Conservation (phyloP, 805 yeast species). For the Pichia eremophila region DNA sequence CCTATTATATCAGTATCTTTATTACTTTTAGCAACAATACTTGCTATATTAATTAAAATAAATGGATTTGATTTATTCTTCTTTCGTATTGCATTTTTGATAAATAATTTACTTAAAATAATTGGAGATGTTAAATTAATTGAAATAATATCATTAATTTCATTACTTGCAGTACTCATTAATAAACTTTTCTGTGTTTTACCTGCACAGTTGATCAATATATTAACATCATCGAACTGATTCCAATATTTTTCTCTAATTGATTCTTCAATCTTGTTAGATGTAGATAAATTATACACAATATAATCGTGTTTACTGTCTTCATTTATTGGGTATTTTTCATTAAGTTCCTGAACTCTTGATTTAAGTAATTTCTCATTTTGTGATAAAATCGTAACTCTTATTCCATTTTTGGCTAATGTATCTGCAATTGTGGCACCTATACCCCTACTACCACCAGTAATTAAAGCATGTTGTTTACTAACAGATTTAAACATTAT, state of each 20-base stretch:
- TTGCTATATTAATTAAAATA: neutral
- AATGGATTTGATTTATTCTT: neutral
- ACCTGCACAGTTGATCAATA: slow-evolving; percentile 62
- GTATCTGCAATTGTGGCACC: slow-evolving; percentile 47
- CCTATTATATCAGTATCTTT: slow-evolving; percentile 38
- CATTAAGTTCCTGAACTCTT: slow-evolving; percentile 16
- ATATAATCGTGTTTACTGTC: slow-evolving; percentile 29
- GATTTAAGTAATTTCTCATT: slow-evolving; percentile 28
- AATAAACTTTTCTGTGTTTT: slow-evolving; percentile 48
- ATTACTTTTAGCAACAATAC: neutral
- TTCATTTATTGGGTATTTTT: slow-evolving; percentile 6
- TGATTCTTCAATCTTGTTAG: slow-evolving; percentile 8
- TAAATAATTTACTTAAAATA: slow-evolving; percentile 42
- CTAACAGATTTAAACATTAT: too few relatives aligned
- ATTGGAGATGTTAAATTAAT: slow-evolving; percentile 58
- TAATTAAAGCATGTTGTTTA: slow-evolving; percentile 35
- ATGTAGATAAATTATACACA: slow-evolving; percentile 25
- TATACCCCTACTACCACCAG: slow-evolving; percentile 66
- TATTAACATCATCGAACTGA: slow-evolving; percentile 29
- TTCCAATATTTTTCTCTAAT: slow-evolving; percentile 10
- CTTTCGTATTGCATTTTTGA: slow-evolving; percentile 16
- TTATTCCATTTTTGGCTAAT: slow-evolving; percentile 44
- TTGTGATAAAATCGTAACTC: slow-evolving; percentile 43
- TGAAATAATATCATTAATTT: slow-evolving; percentile 37
- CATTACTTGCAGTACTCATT: slow-evolving; percentile 30